Base-by-base conservation (phyloP, 371 early-diverging fungal species). In the Rhizopus sp. region DNA sequence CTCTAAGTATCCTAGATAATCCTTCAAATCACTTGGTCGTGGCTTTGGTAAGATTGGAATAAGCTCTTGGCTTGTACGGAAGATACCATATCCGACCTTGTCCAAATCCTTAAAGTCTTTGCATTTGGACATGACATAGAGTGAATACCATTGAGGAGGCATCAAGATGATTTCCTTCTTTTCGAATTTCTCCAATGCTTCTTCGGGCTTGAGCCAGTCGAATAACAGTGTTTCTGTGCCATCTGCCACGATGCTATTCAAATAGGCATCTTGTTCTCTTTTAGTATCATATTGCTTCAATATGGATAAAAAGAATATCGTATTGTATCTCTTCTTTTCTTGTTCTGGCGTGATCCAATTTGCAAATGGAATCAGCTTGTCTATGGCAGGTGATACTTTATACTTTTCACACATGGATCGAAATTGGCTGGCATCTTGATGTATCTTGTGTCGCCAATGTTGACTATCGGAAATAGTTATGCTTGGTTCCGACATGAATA, bases 321-420 rank as follows among this genome's bases (percentile, higher is more conserved):
- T 89, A 50, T 88, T 84, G 68, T 88, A 94, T 29, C 94, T 82
- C 50, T 75, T 78, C 40, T 73, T 59, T 64, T 86, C 83, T 0
- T 77, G 65, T 5, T 72, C 60, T 10, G 94, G 94, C 8, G 93
- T 93, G 33, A 89, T 81, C 93, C 94, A 94, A 52, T 85, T 84
- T 1, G 88, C 83, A 65, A 91, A 86, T 7, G 79, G 85, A 1
- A 66, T 62, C 9, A 88, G 62, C 4, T 63, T 55, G 17, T 63
- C 69, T 3, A 82, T 72, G 0, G 78, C 75, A 9, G 88, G 87
- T 29, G 56, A 47, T 23, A 81, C 32, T 0, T 73, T 53, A 50
- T 73, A 72, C 4, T 68, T 55, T 0, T 68, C 68, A 58, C 89
- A 88, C 52, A 87, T 58, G 15, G 55, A 68, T 47, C 75, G 69